Percentiles rank a stretch among this genome's conserved stretches.
Evolutionary conservation across 306 rosid species (phyloP).

Genomic region (Vicia faba): DNA sequence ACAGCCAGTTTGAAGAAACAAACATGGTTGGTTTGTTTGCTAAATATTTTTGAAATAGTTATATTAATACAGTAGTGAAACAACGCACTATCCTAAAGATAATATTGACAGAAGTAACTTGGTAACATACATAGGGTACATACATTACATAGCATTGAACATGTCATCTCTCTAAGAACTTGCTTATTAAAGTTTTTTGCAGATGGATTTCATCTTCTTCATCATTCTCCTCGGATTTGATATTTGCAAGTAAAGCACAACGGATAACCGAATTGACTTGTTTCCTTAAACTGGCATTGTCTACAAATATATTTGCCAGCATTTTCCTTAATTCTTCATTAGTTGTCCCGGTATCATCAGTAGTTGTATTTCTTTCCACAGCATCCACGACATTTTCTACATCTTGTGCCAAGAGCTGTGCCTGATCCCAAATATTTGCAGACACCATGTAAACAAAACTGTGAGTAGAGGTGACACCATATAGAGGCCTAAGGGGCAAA

Average conservation of each 20-base stretch:
- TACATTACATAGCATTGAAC: slow-evolving; percentile 14
- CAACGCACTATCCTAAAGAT: neutral
- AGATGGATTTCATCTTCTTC: slow-evolving; percentile 55
- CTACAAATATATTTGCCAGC: slow-evolving; percentile 70
- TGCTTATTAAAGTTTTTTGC: slow-evolving; percentile 67
- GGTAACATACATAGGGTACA: slow-evolving; percentile 1
- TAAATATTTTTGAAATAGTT: slow-evolving; percentile 10
- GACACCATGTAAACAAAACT: slow-evolving; percentile 30
- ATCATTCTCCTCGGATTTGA: slow-evolving; percentile 48
- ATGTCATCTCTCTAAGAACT: slow-evolving; percentile 62
- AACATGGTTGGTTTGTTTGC: slow-evolving; percentile 5
- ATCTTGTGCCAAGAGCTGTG: slow-evolving; percentile 85
- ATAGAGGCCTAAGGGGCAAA: neutral
- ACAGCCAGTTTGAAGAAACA: neutral
- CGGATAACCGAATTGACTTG: slow-evolving; percentile 80
- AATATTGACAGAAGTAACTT: neutral
- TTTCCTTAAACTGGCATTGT: slow-evolving; percentile 79
- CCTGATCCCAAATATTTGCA: slow-evolving; percentile 58
- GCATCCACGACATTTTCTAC: slow-evolving; percentile 52
- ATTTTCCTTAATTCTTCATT: slow-evolving; percentile 67
- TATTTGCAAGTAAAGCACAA: slow-evolving; percentile 57
- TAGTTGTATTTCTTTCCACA: slow-evolving; percentile 40
- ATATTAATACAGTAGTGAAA: neutral
- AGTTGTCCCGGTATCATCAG: slow-evolving; percentile 39
- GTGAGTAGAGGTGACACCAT: slow-evolving; percentile 25